phyloP scores from a whole-genome alignment of 352 stramenopile genomes.

The Blastocystis sp. region DNA sequence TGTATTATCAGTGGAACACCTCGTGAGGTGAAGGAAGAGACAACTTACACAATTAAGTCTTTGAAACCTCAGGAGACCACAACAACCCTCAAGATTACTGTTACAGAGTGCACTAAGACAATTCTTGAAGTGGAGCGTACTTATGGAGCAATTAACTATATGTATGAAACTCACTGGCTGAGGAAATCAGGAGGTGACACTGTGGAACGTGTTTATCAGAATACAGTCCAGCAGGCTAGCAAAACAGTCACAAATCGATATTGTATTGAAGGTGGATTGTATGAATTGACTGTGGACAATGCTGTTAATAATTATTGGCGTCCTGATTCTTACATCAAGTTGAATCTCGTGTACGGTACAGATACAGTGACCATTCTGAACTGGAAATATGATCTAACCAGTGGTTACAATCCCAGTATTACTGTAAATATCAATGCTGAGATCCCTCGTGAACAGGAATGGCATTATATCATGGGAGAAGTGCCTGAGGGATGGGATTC shows the following conservation, averaged over 20 bases:
- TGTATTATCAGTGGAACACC: conserved; percentile 13
- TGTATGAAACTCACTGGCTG: conserved; percentile 42
- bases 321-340: conserved; percentile 35
- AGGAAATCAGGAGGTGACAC: neutral
- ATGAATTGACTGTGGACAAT: conserved; percentile 36
- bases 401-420: conserved; percentile 16
- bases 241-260: conserved; percentile 48
- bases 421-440: conserved; percentile 7
- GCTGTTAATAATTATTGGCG: neutral
- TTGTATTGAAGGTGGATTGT: conserved; percentile 33
- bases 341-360: neutral
- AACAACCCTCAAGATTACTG: conserved; percentile 18
- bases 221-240: conserved; percentile 36
- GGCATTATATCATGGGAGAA: conserved; percentile 41
- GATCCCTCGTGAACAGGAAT: conserved; percentile 14
- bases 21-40: neutral
- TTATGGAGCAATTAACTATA: neutral
- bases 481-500: neutral
- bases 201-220: conserved; percentile 16
- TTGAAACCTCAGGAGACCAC: neutral
- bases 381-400: conserved; percentile 45
- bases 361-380: neutral
- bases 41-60: neutral
- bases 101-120: conserved; percentile 49
- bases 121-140: conserved; percentile 15